A percentile compares a stretch with the other conserved stretches of the same genome.
phyloP scores from a whole-genome alignment of 116 monocot genomes.

The Posidonia oceanica region DNA sequence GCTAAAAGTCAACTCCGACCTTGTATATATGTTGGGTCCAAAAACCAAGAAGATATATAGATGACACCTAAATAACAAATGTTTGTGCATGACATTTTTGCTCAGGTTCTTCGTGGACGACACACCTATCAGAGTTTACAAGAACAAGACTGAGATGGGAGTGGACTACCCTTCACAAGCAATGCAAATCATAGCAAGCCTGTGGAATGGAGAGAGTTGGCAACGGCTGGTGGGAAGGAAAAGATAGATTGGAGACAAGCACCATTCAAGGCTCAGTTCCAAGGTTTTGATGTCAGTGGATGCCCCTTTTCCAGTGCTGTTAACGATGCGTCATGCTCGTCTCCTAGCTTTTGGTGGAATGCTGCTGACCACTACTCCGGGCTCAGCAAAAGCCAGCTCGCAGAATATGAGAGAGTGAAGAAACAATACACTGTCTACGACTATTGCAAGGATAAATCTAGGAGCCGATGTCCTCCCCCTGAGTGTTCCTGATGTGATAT shows the following conservation, averaged over 20 bases:
- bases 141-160: conserved; percentile 29
- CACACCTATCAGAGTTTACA: conserved; percentile 41
- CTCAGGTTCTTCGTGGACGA: conserved; percentile 66
- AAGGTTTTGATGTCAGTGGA: conserved; percentile 42
- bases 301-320: conserved; percentile 9
- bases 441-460: too few relatives aligned
- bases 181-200: conserved; percentile 63
- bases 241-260: conserved; percentile 47
- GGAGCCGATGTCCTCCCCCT: too few relatives aligned
- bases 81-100: neutral
- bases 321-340: too few relatives aligned
- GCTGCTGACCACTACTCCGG: too few relatives aligned
- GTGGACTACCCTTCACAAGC: conserved; percentile 66
- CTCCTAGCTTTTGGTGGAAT: too few relatives aligned
- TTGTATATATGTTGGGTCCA: too few relatives aligned
- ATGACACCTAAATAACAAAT: neutral
- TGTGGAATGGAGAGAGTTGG: conserved; percentile 69
- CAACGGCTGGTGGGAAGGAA: conserved; percentile 46
- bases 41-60: neutral
- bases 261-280: conserved; percentile 47
- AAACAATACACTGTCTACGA: too few relatives aligned
- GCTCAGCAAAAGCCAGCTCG: too few relatives aligned
- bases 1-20: neutral
- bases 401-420: too few relatives aligned
- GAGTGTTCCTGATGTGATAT: too few relatives aligned